Evolutionary conservation across 192 early-diverging fungal species (phyloP).

Genomic region (Entomortierella chlamydospora): DNA sequence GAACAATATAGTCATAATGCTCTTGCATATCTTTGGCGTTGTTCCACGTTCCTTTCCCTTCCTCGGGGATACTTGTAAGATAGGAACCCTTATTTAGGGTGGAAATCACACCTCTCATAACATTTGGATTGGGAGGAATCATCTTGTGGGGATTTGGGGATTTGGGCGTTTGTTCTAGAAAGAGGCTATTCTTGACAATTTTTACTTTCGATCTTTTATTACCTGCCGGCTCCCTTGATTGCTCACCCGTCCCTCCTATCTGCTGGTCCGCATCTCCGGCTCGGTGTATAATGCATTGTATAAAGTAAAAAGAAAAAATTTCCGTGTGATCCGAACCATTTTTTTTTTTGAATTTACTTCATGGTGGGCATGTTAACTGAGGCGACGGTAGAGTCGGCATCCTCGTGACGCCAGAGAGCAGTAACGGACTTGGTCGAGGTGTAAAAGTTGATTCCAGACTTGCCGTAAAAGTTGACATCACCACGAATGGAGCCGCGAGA

Average conservation of each 20-base stretch:
- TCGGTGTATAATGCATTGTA: too few species aligned
- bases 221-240: too few species aligned
- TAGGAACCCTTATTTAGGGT: constrained; percentile 11
- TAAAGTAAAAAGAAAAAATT: too few species aligned
- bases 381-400: constrained; percentile 72
- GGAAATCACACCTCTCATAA: neutral
- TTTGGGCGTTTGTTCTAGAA: neutral
- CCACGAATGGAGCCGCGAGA: constrained; percentile 90
- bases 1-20: constrained; percentile 39
- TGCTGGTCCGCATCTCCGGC: too few species aligned
- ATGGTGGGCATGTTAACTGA: constrained; percentile 91
- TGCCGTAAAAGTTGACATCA: constrained; percentile 95
- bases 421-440: constrained; percentile 96
- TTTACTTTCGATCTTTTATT: too few species aligned
- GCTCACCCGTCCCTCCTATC: too few species aligned
- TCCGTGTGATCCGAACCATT: too few species aligned
- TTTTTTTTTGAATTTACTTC: constrained; percentile 51
- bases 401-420: constrained; percentile 91
- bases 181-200: too few species aligned
- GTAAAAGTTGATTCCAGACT: constrained; percentile 84
- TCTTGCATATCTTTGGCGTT: constrained; percentile 20
- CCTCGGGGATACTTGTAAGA: constrained; percentile 22
- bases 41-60: constrained; percentile 32
- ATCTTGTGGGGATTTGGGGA: neutral
- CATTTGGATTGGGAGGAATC: constrained; percentile 10